Conservation (phyloP, 148 eudicot genomes). For the Chenopodium suecicum region DNA sequence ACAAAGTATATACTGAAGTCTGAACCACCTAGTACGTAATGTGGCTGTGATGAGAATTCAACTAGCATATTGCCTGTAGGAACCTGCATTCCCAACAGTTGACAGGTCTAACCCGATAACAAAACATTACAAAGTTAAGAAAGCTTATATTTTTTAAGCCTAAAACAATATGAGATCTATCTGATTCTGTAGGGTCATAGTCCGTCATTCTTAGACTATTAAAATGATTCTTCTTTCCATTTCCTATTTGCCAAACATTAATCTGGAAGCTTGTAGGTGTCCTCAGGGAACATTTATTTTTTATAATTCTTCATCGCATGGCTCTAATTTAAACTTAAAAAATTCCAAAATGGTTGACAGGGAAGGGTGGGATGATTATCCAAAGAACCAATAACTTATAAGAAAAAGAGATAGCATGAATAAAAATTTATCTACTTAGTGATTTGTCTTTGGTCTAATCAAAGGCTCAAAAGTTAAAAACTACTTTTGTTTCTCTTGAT, state of each 20-base stretch:
- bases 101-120: neutral
- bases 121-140: neutral
- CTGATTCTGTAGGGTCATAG: neutral
- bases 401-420: neutral
- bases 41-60: neutral
- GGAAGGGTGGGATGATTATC: neutral
- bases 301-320: neutral
- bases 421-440: neutral
- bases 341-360: neutral
- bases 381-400: neutral
- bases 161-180: neutral
- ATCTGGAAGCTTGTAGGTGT: neutral
- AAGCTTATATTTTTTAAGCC: neutral
- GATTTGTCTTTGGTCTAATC: conserved; percentile 6
- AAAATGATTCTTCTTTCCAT: neutral
- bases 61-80: neutral
- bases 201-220: neutral
- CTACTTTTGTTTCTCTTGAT: neutral
- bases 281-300: neutral
- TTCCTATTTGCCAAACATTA: neutral
- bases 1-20: neutral
- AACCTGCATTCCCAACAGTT: neutral
- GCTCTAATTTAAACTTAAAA: neutral
- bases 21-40: neutral
- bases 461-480: neutral